Conservation (phyloP, 192 early-diverging fungal species). For the Coemansia sp. region DNA sequence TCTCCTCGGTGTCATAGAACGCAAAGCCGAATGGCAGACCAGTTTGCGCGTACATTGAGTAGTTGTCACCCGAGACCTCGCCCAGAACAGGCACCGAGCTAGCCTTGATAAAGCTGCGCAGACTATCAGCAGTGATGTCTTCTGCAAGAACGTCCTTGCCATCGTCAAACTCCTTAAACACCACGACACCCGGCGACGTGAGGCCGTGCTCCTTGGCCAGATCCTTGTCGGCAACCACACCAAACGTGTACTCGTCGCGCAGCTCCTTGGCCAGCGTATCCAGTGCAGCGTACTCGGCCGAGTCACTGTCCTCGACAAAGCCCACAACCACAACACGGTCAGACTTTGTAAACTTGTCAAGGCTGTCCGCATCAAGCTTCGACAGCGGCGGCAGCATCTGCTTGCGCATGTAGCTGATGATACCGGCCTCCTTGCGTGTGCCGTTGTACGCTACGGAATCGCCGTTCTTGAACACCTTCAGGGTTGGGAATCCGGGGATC, state of each 20-base stretch:
- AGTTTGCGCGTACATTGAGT: constrained; percentile 77
- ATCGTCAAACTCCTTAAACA: constrained; percentile 93
- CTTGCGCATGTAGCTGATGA: constrained; percentile 93
- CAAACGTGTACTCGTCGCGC: constrained; percentile 88
- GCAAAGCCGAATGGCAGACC: constrained; percentile 89
- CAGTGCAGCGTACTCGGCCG: constrained; percentile 66
- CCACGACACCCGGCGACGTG: constrained; percentile 65
- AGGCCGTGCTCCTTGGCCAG: constrained; percentile 58
- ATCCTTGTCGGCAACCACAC: constrained; percentile 66
- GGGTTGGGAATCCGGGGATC: constrained; percentile 88
- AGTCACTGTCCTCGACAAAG: constrained; percentile 65
- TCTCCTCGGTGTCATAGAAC: constrained; percentile 72
- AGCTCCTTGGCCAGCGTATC: constrained; percentile 70
- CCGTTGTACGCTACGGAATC: constrained; percentile 76
- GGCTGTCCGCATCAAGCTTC: constrained; percentile 63
- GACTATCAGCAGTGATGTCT: constrained; percentile 55
- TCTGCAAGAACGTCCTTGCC: constrained; percentile 71
- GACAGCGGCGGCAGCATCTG: constrained; percentile 83
- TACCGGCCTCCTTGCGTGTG: constrained; percentile 79
- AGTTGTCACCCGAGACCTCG: constrained; percentile 90
- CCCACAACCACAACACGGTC: constrained; percentile 92
- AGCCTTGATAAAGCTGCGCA: constrained; percentile 72
- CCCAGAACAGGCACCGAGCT: constrained; percentile 85
- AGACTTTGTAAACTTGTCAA: constrained; percentile 73
- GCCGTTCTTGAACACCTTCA: constrained; percentile 85